Evolutionary conservation across 768 basidiomycete genomes (phyloP).

Genomic region (Lepiota subincarnata): DNA sequence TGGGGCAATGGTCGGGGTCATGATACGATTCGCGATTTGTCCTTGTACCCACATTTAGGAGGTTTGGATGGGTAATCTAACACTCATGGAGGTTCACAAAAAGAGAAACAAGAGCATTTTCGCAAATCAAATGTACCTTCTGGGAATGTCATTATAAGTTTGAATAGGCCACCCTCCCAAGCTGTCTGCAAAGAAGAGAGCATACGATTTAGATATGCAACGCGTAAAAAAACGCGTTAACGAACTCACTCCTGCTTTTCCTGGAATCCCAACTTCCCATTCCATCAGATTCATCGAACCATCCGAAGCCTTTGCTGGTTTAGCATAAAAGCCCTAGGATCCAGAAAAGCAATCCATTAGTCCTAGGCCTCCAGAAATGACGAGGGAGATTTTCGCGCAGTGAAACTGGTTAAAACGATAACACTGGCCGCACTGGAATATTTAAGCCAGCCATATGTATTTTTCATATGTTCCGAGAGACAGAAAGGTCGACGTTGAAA

Average conservation of each 20-base stretch:
- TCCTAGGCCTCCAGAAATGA: background rate
- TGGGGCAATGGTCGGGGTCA: too few relatives aligned
- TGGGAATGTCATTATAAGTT: constrained; percentile 91
- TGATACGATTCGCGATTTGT: background rate
- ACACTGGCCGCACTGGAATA: too few relatives aligned
- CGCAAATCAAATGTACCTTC: constrained; percentile 66
- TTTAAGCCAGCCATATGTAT: too few relatives aligned
- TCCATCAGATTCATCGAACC: constrained; percentile 95
- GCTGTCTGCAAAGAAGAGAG: constrained; percentile 59
- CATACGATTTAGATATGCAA: constrained; percentile 16
- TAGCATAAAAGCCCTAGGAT: constrained; percentile 93
- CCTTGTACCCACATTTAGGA: constrained; percentile 70
- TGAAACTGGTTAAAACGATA: too few relatives aligned
- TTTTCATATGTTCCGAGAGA: too few relatives aligned
- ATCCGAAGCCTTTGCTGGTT: constrained; percentile 85
- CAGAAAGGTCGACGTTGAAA: too few relatives aligned
- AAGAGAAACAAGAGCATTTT: background rate
- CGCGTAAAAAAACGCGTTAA: constrained; percentile 14
- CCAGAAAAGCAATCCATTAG: background rate
- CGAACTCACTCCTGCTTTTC: constrained; percentile 67
- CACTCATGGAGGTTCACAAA: background rate
- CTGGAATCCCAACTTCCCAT: constrained; percentile 99
- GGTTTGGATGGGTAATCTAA: constrained; percentile 94
- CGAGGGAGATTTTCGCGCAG: too few relatives aligned
- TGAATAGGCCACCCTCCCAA: constrained; percentile 97